These are phyloP conservation scores for Phytopythium montanum DNA, from an alignment of 352 stramenopile species.

Conservation along the genomic window DNA sequence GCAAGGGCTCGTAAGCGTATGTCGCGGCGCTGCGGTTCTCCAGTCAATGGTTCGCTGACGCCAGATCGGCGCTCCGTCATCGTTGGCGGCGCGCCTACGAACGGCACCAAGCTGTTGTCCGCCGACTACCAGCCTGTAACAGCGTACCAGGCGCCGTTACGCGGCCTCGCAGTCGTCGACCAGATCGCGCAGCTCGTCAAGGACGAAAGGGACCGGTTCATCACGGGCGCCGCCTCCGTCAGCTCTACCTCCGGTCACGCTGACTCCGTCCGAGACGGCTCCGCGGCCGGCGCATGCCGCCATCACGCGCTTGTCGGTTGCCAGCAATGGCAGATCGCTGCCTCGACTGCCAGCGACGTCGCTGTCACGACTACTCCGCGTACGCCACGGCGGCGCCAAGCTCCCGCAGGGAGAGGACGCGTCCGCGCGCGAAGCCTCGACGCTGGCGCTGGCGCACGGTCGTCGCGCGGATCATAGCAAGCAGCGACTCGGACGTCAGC, in stretches of 20 bases:
- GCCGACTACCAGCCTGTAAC: slow-evolving; percentile 94
- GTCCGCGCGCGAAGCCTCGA: too few species aligned
- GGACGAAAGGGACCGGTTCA: slow-evolving; percentile 43
- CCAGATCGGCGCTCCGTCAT: slow-evolving; percentile 96
- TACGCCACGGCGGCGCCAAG: slow-evolving; percentile 66
- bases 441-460: too few species aligned
- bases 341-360: neutral
- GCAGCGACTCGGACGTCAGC: too few species aligned
- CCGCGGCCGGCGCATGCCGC: neutral
- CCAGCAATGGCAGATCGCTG: neutral
- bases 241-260: neutral
- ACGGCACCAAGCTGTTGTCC: slow-evolving; percentile 92
- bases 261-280: neutral
- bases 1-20: too few species aligned
- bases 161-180: slow-evolving; percentile 86
- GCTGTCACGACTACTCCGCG: slow-evolving; percentile 28
- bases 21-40: too few species aligned
- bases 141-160: slow-evolving; percentile 92
- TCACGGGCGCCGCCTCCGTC: slow-evolving; percentile 31
- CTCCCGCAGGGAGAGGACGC: slow-evolving; percentile 96
- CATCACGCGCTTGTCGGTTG: neutral
- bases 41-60: too few species aligned
- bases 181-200: slow-evolving; percentile 84
- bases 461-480: too few species aligned
- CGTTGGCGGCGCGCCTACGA: slow-evolving; percentile 94